Conservation (phyloP, 208 protist species). For the Trypanosoma mega region DNA sequence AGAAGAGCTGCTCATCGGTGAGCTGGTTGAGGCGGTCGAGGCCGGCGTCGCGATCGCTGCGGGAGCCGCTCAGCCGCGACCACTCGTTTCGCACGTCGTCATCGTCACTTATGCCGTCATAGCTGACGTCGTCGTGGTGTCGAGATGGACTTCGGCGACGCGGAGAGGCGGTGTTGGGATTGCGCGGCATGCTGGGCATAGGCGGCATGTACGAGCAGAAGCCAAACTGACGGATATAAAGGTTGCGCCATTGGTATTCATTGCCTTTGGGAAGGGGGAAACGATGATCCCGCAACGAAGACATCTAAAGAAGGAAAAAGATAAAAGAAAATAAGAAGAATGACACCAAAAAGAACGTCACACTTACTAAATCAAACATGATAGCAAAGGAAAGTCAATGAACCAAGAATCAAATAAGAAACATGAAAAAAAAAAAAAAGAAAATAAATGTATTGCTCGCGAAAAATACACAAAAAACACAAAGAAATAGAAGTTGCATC, state of each 20-base stretch:
- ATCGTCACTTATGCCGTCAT: too few species aligned
- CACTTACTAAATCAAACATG: too few species aligned
- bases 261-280: slow-evolving; percentile 56
- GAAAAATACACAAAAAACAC: slow-evolving; percentile 5
- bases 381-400: too few species aligned
- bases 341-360: background rate
- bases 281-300: background rate
- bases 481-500: slow-evolving; percentile 22
- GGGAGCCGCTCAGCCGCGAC: background rate
- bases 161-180: slow-evolving; percentile 18
- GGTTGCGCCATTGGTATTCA: slow-evolving; percentile 85
- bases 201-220: slow-evolving; percentile 75
- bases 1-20: slow-evolving; percentile 54
- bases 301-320: background rate
- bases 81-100: too few species aligned
- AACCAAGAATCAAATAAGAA: too few species aligned
- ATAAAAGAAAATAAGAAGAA: background rate
- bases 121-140: background rate
- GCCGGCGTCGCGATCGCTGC: slow-evolving; percentile 2
- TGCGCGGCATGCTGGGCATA: slow-evolving; percentile 59
- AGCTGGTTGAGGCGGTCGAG: slow-evolving; percentile 26
- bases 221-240: slow-evolving; percentile 74
- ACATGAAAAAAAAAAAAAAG: background rate
- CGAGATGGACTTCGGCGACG: background rate
- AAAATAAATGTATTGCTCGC: slow-evolving; percentile 3